These are phyloP conservation scores for Oehlia diaphana DNA, from an alignment of 192 early-diverging fungal genomes.

Conservation along the genomic window DNA sequence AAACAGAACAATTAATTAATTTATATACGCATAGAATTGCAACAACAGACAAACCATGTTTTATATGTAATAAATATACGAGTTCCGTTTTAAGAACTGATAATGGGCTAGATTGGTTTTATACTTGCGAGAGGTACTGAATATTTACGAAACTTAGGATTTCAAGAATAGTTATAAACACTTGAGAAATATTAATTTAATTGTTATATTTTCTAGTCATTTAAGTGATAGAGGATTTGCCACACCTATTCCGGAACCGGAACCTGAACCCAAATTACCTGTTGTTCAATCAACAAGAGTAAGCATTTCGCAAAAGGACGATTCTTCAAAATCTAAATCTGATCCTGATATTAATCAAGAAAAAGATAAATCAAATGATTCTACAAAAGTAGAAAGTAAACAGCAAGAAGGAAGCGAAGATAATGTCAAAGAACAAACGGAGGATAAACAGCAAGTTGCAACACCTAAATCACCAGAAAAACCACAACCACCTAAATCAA, in stretches of 20 bases:
- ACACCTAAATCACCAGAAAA: background rate
- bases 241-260: constrained; percentile 15
- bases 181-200: too few relatives aligned
- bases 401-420: constrained; percentile 25
- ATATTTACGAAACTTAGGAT: too few relatives aligned
- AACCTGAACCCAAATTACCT: background rate
- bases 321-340: background rate
- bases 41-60: constrained; percentile 43
- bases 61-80: constrained; percentile 45
- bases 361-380: constrained; percentile 8
- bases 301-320: background rate
- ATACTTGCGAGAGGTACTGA: constrained; percentile 34
- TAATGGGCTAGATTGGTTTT: constrained; percentile 47
- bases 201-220: constrained; percentile 19
- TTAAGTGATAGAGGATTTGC: constrained; percentile 41
- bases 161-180: too few relatives aligned
- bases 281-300: background rate
- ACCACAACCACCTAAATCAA: constrained; percentile 15
- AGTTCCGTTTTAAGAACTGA: constrained; percentile 39
- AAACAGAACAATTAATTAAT: constrained; percentile 30
- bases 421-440: constrained; percentile 17
- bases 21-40: constrained; percentile 38
- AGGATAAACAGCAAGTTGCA: constrained; percentile 16
- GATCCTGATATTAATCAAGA: constrained; percentile 32
- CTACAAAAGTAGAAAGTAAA: constrained; percentile 31